Evolutionary conservation across 306 rosid species (phyloP), one percentile per base, ranked within the genome.

Genomic region (Cucumis cinereus): DNA sequence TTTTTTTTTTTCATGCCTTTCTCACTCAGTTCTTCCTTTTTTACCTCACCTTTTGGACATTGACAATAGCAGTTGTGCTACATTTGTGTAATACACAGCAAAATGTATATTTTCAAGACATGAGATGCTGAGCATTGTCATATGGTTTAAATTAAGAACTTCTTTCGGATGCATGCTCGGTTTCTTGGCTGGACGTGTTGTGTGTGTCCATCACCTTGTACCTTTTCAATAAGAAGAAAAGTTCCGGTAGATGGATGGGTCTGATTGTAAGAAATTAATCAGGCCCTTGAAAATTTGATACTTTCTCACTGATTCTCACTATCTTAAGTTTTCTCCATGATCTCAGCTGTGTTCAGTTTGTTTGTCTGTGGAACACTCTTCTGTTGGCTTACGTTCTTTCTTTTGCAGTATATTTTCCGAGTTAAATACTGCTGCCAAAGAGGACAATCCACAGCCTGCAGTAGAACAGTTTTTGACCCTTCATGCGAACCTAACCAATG

Each of bases 391-490:
- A 57, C 30, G 13, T 50, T 61, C 38, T 79, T 73, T 40, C 15
- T 28, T 52, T 33, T 86, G 87, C 90, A 95, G 99, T 78, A 79
- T 79, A 58, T 90, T 89, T 79, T 90, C 97, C 1, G 98, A 90
- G 77, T 80, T 92, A 84, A 86, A 80, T 61, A 81, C 62, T 64
- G 85, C 91, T 35, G 90, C 98, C 5, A 92, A 87, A 79, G 98
- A 95, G 77, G 90, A 88, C 15, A 85, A 87, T 80, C 97, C 96
- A 6, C 96, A 89, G 85, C 92, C 85, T 20, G 80, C 92, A 45
- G 88, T 95, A 9, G 98, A 90, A 77, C 96, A 92, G 87, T 95
- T 87, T 82, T 77, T 92, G 85, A 75, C 87, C 56, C 96, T 94
- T 76, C 95, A 85, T 69, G 64, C 90, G 5, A 87, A 78, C 85